Conservation (phyloP, 352 stramenopile genomes). For the Elongisporangium undulatum region DNA sequence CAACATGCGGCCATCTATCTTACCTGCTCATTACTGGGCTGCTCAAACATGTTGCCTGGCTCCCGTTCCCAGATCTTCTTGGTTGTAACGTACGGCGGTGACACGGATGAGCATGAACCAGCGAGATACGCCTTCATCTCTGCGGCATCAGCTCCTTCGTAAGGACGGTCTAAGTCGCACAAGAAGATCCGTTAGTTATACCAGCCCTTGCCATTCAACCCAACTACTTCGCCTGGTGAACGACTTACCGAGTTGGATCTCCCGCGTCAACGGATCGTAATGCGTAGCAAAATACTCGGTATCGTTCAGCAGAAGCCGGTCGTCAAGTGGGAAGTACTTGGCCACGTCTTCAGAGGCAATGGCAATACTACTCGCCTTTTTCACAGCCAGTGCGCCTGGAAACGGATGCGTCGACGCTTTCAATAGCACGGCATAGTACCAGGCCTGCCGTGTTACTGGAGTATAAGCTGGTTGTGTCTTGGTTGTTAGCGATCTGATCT, state of each 20-base stretch:
- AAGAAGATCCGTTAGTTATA: neutral
- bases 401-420: constrained; percentile 46
- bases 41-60: constrained; percentile 80
- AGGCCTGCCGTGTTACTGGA: constrained; percentile 29
- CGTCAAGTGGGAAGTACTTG: constrained; percentile 57
- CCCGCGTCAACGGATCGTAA: constrained; percentile 32
- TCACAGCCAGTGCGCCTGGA: constrained; percentile 42
- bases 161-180: constrained; percentile 47
- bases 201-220: neutral
- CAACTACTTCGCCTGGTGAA: neutral
- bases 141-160: constrained; percentile 34
- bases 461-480: neutral
- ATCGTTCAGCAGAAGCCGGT: constrained; percentile 50
- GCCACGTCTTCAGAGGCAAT: constrained; percentile 40
- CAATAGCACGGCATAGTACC: constrained; percentile 78
- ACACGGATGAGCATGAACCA: constrained; percentile 29
- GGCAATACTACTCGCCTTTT: constrained; percentile 24
- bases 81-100: constrained; percentile 56
- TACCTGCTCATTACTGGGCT: constrained; percentile 71
- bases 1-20: neutral
- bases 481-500: neutral
- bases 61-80: constrained; percentile 70
- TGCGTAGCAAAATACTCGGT: constrained; percentile 41
- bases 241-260: constrained; percentile 48
- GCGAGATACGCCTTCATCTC: constrained; percentile 47